A percentile compares a stretch with the other conserved stretches of the same genome.
phyloP scores from a whole-genome alignment of 805 yeast species.

The Wickerhamiella vanderwaltii region DNA sequence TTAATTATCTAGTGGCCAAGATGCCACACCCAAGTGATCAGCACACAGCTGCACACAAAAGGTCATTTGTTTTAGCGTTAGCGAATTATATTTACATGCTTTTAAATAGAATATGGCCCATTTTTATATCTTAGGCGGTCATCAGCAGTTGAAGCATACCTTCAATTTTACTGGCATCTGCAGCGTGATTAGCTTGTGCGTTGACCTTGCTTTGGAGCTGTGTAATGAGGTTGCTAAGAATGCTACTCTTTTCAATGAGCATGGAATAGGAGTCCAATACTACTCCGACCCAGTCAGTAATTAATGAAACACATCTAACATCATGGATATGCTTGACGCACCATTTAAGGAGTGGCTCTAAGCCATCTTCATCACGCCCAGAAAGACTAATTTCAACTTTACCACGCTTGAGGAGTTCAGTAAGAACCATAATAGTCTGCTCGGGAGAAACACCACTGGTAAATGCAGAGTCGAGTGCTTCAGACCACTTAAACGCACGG shows the following conservation, averaged over 20 bases:
- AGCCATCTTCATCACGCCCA: constrained; percentile 71
- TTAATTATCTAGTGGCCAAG: too few species aligned
- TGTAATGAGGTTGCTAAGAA: constrained; percentile 58
- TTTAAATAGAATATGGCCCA: too few species aligned
- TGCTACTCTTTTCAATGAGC: constrained; percentile 61
- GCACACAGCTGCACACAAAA: too few species aligned
- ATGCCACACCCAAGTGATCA: too few species aligned
- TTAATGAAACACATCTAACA: constrained; percentile 50
- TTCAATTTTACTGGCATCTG: constrained; percentile 77
- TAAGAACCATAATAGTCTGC: constrained; percentile 66
- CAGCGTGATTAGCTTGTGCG: constrained; percentile 61
- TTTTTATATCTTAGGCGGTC: too few species aligned
- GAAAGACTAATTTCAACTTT: constrained; percentile 70
- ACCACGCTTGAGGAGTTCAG: constrained; percentile 79
- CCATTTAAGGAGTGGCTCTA: constrained; percentile 85
- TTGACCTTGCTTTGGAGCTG: constrained; percentile 45
- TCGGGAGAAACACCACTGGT: constrained; percentile 68
- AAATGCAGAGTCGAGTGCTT: constrained; percentile 82
- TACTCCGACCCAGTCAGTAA: constrained; percentile 57
- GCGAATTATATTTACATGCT: too few species aligned
- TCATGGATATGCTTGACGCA: constrained; percentile 64
- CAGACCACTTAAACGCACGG: constrained; percentile 83
- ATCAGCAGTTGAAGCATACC: constrained; percentile 89
- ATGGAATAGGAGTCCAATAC: constrained; percentile 64
- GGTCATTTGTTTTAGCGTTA: too few species aligned